These are phyloP conservation scores for Fusarium chuoi DNA, from an alignment of 2,329 filamentous ascomycete species.

Conservation along the genomic window DNA sequence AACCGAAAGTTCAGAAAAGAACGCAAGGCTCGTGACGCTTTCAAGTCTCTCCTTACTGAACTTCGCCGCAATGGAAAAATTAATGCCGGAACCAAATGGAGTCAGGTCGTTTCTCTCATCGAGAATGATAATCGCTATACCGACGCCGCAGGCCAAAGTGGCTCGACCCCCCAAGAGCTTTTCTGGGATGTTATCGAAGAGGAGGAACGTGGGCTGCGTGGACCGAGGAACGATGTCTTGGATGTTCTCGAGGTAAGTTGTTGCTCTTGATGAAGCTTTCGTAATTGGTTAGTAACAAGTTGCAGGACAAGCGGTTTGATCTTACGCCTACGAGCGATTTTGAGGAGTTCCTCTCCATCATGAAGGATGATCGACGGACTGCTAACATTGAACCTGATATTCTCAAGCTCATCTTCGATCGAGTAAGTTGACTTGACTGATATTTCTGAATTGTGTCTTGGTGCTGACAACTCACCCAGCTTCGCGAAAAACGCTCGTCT, in stretches of 20 bases:
- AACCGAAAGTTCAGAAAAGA: conserved; percentile 82
- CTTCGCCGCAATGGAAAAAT: conserved; percentile 81
- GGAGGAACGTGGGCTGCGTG: conserved; percentile 87
- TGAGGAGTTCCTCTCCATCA: conserved; percentile 85
- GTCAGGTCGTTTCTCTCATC: conserved; percentile 77
- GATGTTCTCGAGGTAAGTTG: conserved; percentile 85
- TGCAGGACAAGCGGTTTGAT: conserved; percentile 89
- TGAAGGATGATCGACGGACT: conserved; percentile 89
- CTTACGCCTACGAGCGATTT: conserved; percentile 86
- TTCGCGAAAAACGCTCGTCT: conserved; percentile 86
- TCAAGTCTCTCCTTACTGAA: conserved; percentile 78
- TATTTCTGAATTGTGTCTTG: not conserved
- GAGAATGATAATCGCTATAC: conserved; percentile 84
- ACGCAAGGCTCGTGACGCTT: conserved; percentile 86
- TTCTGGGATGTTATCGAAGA: conserved; percentile 98
- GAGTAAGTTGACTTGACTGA: conserved; percentile 59
- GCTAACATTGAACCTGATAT: conserved; percentile 85
- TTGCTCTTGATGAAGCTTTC: not conserved
- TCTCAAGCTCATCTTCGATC: conserved; percentile 83
- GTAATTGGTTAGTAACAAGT: conserved; percentile 18
- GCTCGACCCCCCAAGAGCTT: conserved; percentile 87
- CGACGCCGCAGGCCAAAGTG: conserved; percentile 83
- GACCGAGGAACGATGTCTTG: conserved; percentile 82
- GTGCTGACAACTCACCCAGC: conserved; percentile 53
- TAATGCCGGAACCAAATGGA: conserved; percentile 92